Evolutionary conservation across 805 yeast genomes (phyloP), one percentile per base, ranked within the genome.

Genomic region (Zygotorulaspora florentina): DNA sequence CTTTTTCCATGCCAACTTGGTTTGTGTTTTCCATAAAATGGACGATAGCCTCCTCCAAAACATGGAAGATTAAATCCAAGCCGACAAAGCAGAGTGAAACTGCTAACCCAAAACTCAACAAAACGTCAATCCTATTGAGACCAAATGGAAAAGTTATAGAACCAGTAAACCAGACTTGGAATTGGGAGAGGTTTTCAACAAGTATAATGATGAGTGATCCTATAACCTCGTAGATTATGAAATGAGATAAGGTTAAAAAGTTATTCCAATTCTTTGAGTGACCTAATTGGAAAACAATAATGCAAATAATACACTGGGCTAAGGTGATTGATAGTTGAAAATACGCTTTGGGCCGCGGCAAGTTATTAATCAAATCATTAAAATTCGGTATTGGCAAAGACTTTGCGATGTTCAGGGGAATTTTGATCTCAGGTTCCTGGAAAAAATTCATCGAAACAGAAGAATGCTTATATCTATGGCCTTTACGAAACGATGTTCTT

Each of bases 371-470:
- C 42, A 87, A 74, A 62, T 91, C 96, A 12, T 61, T 61, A 12
- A 76, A 57, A 35, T 73, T 67, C 1, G 76, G 77, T 1, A 73
- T 68, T 7, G 77, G 76, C 35, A 68, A 59, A 1, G 77, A 66
- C 18, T 78, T 83, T 1, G 96, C 96, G 8, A 89, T 80, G 13
- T 89, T 87, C 53, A 83, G 76, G 0, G 89, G 85, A 3, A 85
- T 81, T 30, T 82, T 73, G 34, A 73, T 79, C 12, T 89, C 85
- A 1, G 97, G 96, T 59, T 91, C 97, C 65, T 87, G 96, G 63
- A 93, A 91, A 62, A 91, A 76, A 64, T 91, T 90, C 93, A 91
- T 85, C 4, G 96, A 88, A 5, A 91, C 96, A 8, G 96, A 89
- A 2, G 97, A 89, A 65, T 91, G 98, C 63, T 91, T 91, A 63